phyloP scores from a whole-genome alignment of 306 rosid species.

The Ceratonia siliqua region DNA sequence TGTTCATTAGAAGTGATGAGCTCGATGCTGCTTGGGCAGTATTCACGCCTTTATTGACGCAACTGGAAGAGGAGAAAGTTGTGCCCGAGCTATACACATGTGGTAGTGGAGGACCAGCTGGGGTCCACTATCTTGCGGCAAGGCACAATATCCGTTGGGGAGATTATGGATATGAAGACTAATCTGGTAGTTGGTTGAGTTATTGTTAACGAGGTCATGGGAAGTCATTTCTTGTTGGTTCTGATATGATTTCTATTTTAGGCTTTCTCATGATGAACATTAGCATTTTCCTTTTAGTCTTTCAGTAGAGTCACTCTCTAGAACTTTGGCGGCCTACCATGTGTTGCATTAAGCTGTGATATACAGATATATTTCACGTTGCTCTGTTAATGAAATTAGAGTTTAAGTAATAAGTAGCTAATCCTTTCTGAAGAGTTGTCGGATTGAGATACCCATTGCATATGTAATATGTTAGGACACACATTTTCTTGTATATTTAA shows the following conservation, averaged over 20 bases:
- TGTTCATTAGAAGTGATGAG: slow-evolving; percentile 73
- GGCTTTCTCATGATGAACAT: not conserved
- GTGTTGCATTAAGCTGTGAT: not conserved
- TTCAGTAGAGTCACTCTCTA: too few species aligned
- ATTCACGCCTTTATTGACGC: slow-evolving; percentile 61
- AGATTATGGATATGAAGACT: slow-evolving; percentile 46
- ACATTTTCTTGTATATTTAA: too few species aligned
- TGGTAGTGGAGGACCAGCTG: slow-evolving; percentile 66
- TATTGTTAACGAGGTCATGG: not conserved
- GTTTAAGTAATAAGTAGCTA: not conserved
- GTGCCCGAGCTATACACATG: slow-evolving; percentile 62
- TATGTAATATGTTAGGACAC: too few species aligned
- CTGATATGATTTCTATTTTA: not conserved
- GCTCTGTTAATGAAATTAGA: not conserved
- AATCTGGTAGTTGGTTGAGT: not conserved
- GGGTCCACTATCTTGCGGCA: slow-evolving; percentile 64
- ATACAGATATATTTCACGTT: not conserved
- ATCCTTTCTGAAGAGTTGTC: not conserved
- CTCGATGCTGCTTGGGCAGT: slow-evolving; percentile 62
- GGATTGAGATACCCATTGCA: too few species aligned
- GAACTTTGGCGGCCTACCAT: not conserved
- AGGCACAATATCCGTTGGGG: slow-evolving; percentile 65
- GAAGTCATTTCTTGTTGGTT: not conserved
- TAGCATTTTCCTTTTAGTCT: not conserved
- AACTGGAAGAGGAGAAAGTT: slow-evolving; percentile 58